Base-by-base conservation (phyloP, 1,139 yeast genomes). In the Suhomyces kunorum region DNA sequence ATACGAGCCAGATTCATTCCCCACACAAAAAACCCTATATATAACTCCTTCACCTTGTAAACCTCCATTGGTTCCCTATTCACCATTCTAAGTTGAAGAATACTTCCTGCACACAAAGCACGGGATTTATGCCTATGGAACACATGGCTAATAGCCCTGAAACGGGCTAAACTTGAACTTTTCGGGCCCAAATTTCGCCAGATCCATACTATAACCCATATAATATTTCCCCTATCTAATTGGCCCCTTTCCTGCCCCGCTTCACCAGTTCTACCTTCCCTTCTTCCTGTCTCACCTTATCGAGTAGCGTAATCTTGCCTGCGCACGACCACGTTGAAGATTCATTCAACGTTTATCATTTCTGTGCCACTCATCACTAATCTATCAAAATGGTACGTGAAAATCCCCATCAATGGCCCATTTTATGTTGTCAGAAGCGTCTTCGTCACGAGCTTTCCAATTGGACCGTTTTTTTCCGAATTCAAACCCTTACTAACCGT, bases 401-500 rank as follows among this genome's bases (percentile, higher is more conserved):
- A 9, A 12, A 29, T 8, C 23, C 15, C 32, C 12, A n/a, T 14
- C 24, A 33, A 15, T 13, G 16, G 20, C 19, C 24, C 32, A 18
- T 7, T 20, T 20, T 11, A n/a, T 9, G n/a, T 4, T n/a, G 8
- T 7, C n/a, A 9, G n/a, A 20, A n/a, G 24, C 11, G 24, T 4
- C 24, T n/a, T 5, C 6, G 24, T 9, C 24, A 11, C 2, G 5
- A 20, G 5, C 11, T 8, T 11, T 20, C 24, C 24, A 6, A 20
- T 20, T 20, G 24, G 4, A n/a, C 24, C 24, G n/a, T 9, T 20
- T 20, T 20, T 20, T 6, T 7, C 24, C n/a, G n/a, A n/a, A n/a
- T n/a, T 20, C 24, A 20, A 20, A 18, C 12, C 18, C 19, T 22
- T 53, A 56, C 60, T 55, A 55, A 58, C 56, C 11, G 23, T 6